Conservation (phyloP, 2,329 filamentous ascomycete genomes). For the Tolypocladium sp. region DNA sequence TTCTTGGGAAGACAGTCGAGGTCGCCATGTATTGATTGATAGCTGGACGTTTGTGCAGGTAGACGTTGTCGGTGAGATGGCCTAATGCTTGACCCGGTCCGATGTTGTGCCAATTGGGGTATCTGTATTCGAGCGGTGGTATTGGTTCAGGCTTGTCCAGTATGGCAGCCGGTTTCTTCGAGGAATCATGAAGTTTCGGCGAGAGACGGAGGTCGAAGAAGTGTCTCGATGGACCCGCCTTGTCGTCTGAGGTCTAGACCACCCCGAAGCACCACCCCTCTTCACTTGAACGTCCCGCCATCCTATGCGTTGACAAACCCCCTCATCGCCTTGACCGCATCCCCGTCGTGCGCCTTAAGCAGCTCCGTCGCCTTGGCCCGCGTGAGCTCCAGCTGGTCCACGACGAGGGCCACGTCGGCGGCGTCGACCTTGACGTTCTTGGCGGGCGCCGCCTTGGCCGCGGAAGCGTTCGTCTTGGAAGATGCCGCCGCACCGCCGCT, state of each 20-base stretch:
- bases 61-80: background rate
- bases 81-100: background rate
- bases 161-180: background rate
- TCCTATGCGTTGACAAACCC: constrained; percentile 33
- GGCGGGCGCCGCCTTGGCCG: constrained; percentile 21
- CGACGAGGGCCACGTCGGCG: constrained; percentile 60
- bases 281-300: background rate
- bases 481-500: constrained; percentile 20
- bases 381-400: constrained; percentile 62
- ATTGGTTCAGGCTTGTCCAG: background rate
- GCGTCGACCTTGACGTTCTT: constrained; percentile 67
- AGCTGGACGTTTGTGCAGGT: background rate
- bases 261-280: background rate
- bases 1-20: background rate
- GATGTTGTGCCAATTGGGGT: background rate
- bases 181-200: background rate
- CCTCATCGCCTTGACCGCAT: constrained; percentile 57
- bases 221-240: background rate
- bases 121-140: background rate
- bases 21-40: background rate
- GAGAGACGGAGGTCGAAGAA: background rate
- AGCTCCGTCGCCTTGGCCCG: constrained; percentile 68
- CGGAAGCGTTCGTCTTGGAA: constrained; percentile 14
- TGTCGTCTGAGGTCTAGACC: too few species aligned
- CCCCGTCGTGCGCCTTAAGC: constrained; percentile 61